These are phyloP conservation scores for Artemisia princeps DNA, from an alignment of 140 eudicot species.

Conservation along the genomic window DNA sequence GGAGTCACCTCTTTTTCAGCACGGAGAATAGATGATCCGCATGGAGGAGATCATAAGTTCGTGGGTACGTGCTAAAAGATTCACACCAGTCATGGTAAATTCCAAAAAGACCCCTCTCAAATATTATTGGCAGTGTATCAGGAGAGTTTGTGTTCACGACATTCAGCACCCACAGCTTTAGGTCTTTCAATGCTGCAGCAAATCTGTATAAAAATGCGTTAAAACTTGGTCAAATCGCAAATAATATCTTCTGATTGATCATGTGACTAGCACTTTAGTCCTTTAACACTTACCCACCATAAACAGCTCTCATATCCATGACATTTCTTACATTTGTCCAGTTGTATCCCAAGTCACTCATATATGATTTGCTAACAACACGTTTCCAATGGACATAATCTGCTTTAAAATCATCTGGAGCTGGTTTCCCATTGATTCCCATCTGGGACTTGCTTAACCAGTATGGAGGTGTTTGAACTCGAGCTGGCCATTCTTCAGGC, in stretches of 20 bases:
- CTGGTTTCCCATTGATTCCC: constrained; percentile 83
- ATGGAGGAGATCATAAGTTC: constrained; percentile 77
- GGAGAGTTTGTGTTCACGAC: constrained; percentile 63
- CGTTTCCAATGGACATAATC: constrained; percentile 70
- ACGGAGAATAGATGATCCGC: constrained; percentile 74
- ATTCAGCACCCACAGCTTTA: constrained; percentile 73
- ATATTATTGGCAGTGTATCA: constrained; percentile 79
- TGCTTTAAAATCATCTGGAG: constrained; percentile 61
- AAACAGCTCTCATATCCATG: constrained; percentile 92
- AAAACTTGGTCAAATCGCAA: neutral
- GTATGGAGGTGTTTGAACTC: constrained; percentile 54
- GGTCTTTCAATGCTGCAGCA: constrained; percentile 76
- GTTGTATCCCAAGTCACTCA: constrained; percentile 55
- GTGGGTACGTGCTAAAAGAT: constrained; percentile 88
- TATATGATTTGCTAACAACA: constrained; percentile 49
- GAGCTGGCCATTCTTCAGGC: constrained; percentile 73
- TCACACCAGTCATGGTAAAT: constrained; percentile 95
- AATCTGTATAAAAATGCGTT: constrained; percentile 38
- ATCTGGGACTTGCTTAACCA: constrained; percentile 60
- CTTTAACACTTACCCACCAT: constrained; percentile 63
- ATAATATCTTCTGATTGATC: neutral
- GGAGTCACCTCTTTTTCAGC: constrained; percentile 46
- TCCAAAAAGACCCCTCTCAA: constrained; percentile 76
- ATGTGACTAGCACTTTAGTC: neutral
- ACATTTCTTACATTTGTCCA: constrained; percentile 79